Evolutionary conservation across 371 early-diverging fungal species (phyloP), one percentile per base, ranked within the genome.

Genomic region (Lichtheimia ramosa): DNA sequence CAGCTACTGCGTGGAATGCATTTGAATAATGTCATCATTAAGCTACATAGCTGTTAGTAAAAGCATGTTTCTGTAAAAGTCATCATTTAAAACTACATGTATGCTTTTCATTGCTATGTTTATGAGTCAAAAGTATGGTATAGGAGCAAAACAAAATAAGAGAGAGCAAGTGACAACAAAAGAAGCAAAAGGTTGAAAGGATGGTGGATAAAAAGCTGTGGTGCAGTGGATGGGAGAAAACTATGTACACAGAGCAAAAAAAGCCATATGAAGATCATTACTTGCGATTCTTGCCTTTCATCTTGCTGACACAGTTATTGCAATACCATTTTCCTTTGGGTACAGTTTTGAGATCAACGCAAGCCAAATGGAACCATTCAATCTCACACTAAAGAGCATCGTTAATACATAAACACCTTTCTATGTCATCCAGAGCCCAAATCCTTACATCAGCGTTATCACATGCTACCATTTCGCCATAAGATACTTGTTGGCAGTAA

Each of bases 401-500:
- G 14, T 21, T 2, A 55, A 2, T 25, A n/a, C 18, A 43, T 14
- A 8, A 12, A 20, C 8, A 12, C 46, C 23, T 12, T 21, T 18
- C 49, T 25, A 59, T 25, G 34, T 20, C 39, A 18, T 58, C 50
- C 48, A 8, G 20, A 23, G 27, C 23, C n/a, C n/a, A 42, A 5
- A 42, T 10, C 74, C 82, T 66, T 85, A 92, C 93, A 59, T 94
- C 93, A 14, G 82, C 81, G 56, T 94, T 92, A 66, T 97, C 98
- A 71, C 98, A 97, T 15, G 91, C 98, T 53, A 98, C 92, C 98
- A 98, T 98, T 57, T 96, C 95, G 14, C 98, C 98, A 68, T 86
- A 97, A 16, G 96, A 96, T 5, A 98, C 94, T 70, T 95, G 93
- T 51, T 92, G 85, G 60, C 98, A 98, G 58, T 92, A 91, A 68